A percentile compares a stretch with the other conserved stretches of the same genome.
Conservation (phyloP, 306 rosid genomes). For the Casuarina cunninghamiana region DNA sequence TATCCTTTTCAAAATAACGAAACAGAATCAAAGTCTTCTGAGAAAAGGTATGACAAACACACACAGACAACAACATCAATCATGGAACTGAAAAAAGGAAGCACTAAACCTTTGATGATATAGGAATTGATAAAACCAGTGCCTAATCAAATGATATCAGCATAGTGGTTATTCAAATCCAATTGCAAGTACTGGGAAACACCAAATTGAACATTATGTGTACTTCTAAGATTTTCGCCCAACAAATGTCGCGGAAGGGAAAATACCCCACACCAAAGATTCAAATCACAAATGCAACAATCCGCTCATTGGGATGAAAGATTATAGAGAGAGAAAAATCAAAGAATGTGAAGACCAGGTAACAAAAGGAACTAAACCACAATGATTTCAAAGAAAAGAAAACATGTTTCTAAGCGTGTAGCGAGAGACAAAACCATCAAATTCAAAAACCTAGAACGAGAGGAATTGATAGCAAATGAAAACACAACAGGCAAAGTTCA, state of each 20-base stretch:
- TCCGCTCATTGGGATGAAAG: not conserved
- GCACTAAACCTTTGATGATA: not conserved
- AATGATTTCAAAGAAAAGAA: not conserved
- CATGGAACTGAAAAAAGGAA: not conserved
- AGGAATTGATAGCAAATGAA: not conserved
- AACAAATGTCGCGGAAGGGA: no score
- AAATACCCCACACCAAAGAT: no score
- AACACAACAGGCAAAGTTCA: not conserved
- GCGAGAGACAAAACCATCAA: not conserved
- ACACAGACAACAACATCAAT: not conserved
- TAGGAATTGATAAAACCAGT: not conserved
- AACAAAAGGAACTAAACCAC: not conserved
- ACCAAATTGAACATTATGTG: not conserved
- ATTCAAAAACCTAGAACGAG: not conserved
- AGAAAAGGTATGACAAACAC: not conserved
- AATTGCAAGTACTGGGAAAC: not conserved
- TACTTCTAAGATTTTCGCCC: not conserved
- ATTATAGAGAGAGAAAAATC: not conserved
- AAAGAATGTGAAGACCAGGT: not conserved
- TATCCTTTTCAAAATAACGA: not conserved
- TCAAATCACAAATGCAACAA: no score
- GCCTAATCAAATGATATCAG: not conserved
- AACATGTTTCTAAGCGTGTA: not conserved
- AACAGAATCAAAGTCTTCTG: not conserved
- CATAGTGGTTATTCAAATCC: not conserved